A percentile compares a stretch with the other conserved stretches of the same genome.
Evolutionary conservation across 768 basidiomycete genomes (phyloP).

Genomic region (Scleroderma bovista): DNA sequence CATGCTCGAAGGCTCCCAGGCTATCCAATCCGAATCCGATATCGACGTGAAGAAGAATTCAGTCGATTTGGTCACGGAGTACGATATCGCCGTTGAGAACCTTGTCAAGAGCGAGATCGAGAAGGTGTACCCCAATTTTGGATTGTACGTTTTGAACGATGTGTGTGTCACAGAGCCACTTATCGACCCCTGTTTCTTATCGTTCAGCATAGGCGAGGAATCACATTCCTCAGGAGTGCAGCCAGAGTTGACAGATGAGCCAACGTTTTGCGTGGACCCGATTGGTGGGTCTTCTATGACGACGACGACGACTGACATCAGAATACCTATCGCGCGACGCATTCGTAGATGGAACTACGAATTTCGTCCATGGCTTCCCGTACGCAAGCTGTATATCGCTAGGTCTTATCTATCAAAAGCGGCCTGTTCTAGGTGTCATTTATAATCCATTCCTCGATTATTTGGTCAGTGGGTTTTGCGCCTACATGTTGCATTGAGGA

Average conservation of each 20-base stretch:
- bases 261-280: constrained; percentile 95
- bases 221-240: constrained; percentile 74
- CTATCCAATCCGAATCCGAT: constrained; percentile 54
- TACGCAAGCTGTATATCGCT: constrained; percentile 81
- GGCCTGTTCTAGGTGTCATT: constrained; percentile 85
- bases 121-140: constrained; percentile 63
- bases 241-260: constrained; percentile 71
- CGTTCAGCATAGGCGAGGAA: constrained; percentile 85
- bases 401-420: constrained; percentile 77
- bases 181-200: neutral
- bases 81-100: constrained; percentile 87
- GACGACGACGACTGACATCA: neutral
- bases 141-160: constrained; percentile 57
- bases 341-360: constrained; percentile 74
- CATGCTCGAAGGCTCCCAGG: constrained; percentile 73
- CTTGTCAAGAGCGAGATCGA: constrained; percentile 68
- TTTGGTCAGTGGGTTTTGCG: constrained; percentile 41
- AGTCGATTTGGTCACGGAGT: constrained; percentile 93
- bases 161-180: neutral
- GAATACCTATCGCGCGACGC: neutral
- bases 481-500: neutral
- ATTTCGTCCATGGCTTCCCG: constrained; percentile 83
- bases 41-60: constrained; percentile 88
- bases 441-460: constrained; percentile 91
- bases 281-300: constrained; percentile 50